Evolutionary conservation across 2,329 filamentous ascomycete species (phyloP), one percentile per base, ranked within the genome.

Genomic region (Sordariomycetes sp.): DNA sequence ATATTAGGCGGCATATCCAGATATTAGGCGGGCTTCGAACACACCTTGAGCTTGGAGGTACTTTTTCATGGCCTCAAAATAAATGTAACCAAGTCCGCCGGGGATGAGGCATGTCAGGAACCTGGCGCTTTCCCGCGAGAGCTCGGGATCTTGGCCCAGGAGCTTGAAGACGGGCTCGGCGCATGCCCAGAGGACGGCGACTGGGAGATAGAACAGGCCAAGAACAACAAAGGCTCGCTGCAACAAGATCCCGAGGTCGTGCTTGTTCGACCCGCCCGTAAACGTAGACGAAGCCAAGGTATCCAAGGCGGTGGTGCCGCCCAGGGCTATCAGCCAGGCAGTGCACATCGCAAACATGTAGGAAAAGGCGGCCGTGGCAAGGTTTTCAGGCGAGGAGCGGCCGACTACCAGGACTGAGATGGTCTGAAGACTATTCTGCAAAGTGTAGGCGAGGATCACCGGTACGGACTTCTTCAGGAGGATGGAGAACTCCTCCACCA

Each of bases 341-440:
- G 89, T 90, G 24, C 88, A 85, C 88, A 93, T 91, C 58, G 90
- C 90, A 64, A 96, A 96, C 90, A 96, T 96, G 75, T 94, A 93
- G 1, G 88, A 89, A 66, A 96, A 96, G 0, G 90, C 90, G 1
- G 89, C 87, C 0, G 87, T 89, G 0, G 90, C 89, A 7, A 96
- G 74, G 1, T 90, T 85, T 69, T 94, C 87, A 1, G 90, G 86
- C 0, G 88, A 92, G 0, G 90, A 74, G 2, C 89, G 84, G 11
- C 90, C 90, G 3, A 90, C 89, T 43, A 96, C 85, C 53, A 96
- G 74, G 4, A 96, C 88, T 0, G 89, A 94, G 1, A 88, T 69
- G 0, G 90, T 95, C 68, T 96, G 90, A 0, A 96, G 75, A 5
- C 87, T 91, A 69, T 93, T 95, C 61, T 96, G 90, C 5, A 96